A percentile compares a stretch with the other conserved stretches of the same genome.
These are phyloP conservation scores for Copromyces sp. DNA, from an alignment of 495 filamentous ascomycete genomes.

Conservation along the genomic window DNA sequence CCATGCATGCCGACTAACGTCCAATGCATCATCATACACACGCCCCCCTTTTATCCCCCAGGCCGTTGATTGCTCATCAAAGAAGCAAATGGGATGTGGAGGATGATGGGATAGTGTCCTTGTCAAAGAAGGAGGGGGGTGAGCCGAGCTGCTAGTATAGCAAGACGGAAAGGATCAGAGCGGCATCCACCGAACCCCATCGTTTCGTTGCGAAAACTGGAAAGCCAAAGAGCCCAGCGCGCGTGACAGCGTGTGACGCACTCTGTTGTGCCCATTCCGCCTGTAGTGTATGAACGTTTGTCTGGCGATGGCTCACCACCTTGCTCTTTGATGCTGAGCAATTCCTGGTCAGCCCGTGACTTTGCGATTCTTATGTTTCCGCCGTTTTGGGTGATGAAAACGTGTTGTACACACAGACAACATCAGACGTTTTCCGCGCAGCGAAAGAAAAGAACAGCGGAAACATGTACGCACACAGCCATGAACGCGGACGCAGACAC, in stretches of 20 bases:
- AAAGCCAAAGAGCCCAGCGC: not conserved
- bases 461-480: not conserved
- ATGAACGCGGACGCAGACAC: not conserved
- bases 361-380: not conserved
- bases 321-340: not conserved
- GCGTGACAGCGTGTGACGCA: not conserved
- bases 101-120: not conserved
- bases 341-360: not conserved
- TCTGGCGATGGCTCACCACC: too few relatives aligned
- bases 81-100: not conserved
- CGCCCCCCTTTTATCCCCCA: conserved; percentile 1
- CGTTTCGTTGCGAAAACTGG: conserved; percentile 1
- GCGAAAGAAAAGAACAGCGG: not conserved
- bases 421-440: not conserved
- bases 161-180: not conserved
- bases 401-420: not conserved
- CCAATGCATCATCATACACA: conserved; percentile 8
- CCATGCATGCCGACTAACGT: conserved; percentile 5
- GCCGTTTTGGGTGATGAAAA: not conserved
- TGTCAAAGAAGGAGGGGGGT: conserved; percentile 8
- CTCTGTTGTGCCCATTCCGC: not conserved
- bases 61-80: not conserved
- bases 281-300: not conserved
- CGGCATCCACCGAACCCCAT: not conserved
- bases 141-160: not conserved